A percentile compares a stretch with the other conserved stretches of the same genome.
Conservation (phyloP, 306 rosid species). For the Castanospermum australe region DNA sequence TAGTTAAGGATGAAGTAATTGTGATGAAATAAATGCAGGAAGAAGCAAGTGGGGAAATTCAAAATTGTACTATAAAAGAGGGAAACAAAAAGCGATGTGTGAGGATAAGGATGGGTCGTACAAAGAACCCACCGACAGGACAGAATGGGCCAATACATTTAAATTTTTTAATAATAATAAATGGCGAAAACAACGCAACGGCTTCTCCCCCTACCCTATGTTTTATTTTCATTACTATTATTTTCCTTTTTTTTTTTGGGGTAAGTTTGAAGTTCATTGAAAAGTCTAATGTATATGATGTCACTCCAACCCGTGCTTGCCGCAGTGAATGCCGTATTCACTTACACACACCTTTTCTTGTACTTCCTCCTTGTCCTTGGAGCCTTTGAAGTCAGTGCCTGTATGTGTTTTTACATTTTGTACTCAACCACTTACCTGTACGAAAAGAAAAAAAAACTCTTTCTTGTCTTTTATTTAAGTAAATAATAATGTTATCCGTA, state of each 20-base stretch:
- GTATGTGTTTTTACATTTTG: too few relatives aligned
- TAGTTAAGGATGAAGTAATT: background rate
- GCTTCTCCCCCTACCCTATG: background rate
- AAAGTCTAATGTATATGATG: background rate
- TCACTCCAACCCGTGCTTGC: background rate
- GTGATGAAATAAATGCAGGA: background rate
- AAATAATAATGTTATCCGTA: too few relatives aligned
- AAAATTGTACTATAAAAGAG: background rate
- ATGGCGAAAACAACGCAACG: background rate
- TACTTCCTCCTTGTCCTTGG: background rate
- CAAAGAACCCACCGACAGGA: conserved; percentile 30
- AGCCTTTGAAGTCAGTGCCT: background rate
- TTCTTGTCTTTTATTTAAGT: too few relatives aligned
- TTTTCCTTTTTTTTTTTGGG: background rate
- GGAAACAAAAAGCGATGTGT: background rate
- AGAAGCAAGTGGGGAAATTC: background rate
- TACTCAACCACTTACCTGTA: too few relatives aligned
- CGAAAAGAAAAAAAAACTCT: too few relatives aligned
- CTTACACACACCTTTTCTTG: background rate
- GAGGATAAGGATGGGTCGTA: background rate
- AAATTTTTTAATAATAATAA: background rate
- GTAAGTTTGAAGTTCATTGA: background rate
- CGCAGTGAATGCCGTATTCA: background rate
- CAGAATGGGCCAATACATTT: background rate
- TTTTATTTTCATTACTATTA: background rate